Evolutionary conservation across 352 stramenopile genomes (phyloP).

Genomic region (Globisporangium iwayamae): DNA sequence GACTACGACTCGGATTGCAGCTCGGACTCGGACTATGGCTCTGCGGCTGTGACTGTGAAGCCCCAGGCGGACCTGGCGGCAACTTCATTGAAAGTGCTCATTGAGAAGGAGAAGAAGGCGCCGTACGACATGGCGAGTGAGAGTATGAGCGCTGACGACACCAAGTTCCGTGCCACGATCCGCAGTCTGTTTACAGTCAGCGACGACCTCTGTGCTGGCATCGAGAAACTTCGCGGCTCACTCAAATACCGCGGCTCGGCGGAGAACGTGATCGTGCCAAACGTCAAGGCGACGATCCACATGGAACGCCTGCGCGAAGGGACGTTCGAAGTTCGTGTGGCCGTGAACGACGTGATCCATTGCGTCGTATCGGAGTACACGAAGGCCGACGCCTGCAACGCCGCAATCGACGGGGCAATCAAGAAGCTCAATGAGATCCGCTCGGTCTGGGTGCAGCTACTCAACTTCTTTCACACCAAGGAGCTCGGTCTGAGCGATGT

Average conservation of each 20-base stretch:
- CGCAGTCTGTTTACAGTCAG: constrained; percentile 69
- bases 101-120: constrained; percentile 32
- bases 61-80: not conserved
- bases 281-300: constrained; percentile 64
- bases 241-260: constrained; percentile 58
- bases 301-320: constrained; percentile 61
- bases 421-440: constrained; percentile 48
- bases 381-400: constrained; percentile 66
- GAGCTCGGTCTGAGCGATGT: constrained; percentile 39
- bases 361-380: constrained; percentile 32
- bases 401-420: constrained; percentile 57
- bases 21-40: constrained; percentile 34
- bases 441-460: constrained; percentile 52
- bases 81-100: constrained; percentile 6
- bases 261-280: constrained; percentile 49
- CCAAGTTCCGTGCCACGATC: constrained; percentile 60
- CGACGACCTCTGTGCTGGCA: constrained; percentile 60
- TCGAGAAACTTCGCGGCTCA: constrained; percentile 44
- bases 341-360: constrained; percentile 62
- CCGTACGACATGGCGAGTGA: constrained; percentile 56
- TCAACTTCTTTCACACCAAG: constrained; percentile 75
- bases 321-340: constrained; percentile 51
- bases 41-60: constrained; percentile 16
- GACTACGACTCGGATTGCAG: constrained; percentile 40
- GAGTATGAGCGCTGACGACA: constrained; percentile 35